phyloP scores from a whole-genome alignment of 306 rosid genomes.

The Rosa lucieae region DNA sequence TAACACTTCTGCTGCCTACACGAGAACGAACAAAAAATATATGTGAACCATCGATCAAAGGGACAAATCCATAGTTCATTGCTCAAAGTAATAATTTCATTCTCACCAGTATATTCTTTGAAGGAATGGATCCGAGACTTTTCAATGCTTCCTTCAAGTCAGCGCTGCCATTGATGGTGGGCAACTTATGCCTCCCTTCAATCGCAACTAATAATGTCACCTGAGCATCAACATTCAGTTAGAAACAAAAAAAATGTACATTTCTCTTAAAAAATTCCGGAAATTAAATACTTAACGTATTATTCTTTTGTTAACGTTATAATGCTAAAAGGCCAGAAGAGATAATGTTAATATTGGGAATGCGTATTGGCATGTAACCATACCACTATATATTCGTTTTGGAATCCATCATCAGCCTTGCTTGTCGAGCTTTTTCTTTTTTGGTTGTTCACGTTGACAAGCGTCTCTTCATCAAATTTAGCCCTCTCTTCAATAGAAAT shows the following conservation, averaged over 20 bases:
- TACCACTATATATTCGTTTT: slow-evolving; percentile 96
- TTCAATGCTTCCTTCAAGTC: slow-evolving; percentile 92
- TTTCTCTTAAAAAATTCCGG: not conserved
- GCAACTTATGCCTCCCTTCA: slow-evolving; percentile 83
- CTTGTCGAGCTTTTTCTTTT: slow-evolving; percentile 64
- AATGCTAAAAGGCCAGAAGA: not conserved
- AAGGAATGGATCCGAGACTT: slow-evolving; percentile 87
- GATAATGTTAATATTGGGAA: not conserved
- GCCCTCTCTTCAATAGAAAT: slow-evolving; percentile 97
- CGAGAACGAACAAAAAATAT: not conserved
- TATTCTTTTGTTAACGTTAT: not conserved
- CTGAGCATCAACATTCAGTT: slow-evolving; percentile 33
- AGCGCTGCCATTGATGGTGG: slow-evolving; percentile 77
- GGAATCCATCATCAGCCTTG: slow-evolving; percentile 68
- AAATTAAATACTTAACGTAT: no score
- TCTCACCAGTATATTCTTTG: slow-evolving; percentile 72
- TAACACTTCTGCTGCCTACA: slow-evolving; percentile 94
- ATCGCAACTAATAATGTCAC: slow-evolving; percentile 91
- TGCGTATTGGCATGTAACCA: slow-evolving; percentile 2
- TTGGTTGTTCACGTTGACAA: slow-evolving; percentile 82
- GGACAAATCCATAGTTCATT: not conserved
- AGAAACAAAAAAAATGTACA: not conserved
- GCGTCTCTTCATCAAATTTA: slow-evolving; percentile 94
- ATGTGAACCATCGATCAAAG: not conserved
- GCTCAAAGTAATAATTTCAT: slow-evolving; percentile 2